phyloP scores from a whole-genome alignment of 805 yeast species.

The Ogataea pini region DNA sequence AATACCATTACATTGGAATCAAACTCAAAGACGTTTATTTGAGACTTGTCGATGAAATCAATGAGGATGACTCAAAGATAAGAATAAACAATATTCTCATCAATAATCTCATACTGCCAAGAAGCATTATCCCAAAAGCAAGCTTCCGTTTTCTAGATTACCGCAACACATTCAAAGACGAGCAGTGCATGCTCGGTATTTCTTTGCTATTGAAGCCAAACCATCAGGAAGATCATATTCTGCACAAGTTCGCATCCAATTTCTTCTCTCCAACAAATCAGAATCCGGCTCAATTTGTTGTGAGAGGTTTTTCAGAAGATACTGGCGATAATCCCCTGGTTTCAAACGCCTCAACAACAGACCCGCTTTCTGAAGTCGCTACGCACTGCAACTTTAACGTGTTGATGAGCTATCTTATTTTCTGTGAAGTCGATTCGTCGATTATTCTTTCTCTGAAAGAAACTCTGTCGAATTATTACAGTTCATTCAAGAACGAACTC shows the following conservation, averaged over 20 bases:
- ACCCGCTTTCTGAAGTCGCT: constrained; percentile 1
- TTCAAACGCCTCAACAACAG: not conserved
- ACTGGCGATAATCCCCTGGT: not conserved
- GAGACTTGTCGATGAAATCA: constrained; percentile 14
- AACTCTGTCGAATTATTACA: constrained; percentile 7
- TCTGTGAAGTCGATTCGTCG: constrained; percentile 6
- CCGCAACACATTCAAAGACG: constrained; percentile 6
- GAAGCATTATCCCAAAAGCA: constrained; percentile 1
- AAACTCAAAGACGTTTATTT: constrained; percentile 23
- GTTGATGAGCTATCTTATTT: constrained; percentile 5
- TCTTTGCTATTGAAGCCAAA: constrained; percentile 5
- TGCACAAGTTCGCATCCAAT: not conserved
- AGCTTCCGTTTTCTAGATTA: constrained; percentile 14
- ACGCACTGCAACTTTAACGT: constrained; percentile 10
- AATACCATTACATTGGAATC: constrained; percentile 81
- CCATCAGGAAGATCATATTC: not conserved
- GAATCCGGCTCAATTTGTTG: not conserved
- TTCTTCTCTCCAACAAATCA: not conserved
- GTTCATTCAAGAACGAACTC: constrained; percentile 3
- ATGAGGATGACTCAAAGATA: constrained; percentile 17
- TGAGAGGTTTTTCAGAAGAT: not conserved
- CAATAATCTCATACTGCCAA: constrained; percentile 11
- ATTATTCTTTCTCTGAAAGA: constrained; percentile 5
- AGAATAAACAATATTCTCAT: constrained; percentile 15
- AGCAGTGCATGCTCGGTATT: constrained; percentile 4